Evolutionary conservation across 2,329 filamentous ascomycete species (phyloP).

Genomic region (Geosmithia putterillii): DNA sequence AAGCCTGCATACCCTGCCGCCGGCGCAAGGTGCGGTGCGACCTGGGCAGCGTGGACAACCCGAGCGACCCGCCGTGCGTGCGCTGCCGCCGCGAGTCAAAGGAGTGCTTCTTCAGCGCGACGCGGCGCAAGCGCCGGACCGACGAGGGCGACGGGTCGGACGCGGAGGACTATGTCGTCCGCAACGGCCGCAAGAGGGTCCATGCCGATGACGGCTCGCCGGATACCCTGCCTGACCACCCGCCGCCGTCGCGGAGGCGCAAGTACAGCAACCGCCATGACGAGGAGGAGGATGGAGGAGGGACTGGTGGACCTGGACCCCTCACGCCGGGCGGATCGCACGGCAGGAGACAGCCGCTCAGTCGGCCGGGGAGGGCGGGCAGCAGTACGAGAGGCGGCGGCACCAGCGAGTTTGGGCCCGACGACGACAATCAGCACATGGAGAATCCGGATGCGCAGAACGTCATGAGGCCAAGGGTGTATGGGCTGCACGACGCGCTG

Average conservation of each 20-base stretch:
- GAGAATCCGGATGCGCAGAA: constrained; percentile 54
- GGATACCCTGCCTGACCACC: constrained; percentile 23
- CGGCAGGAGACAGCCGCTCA: constrained; percentile 54
- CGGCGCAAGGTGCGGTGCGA: constrained; percentile 51
- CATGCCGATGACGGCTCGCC: constrained; percentile 25
- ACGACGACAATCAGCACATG: constrained; percentile 47
- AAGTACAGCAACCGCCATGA: not conserved
- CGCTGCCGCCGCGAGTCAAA: constrained; percentile 91
- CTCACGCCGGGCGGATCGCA: constrained; percentile 52
- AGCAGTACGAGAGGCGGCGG: constrained; percentile 13
- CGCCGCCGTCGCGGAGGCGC: not conserved
- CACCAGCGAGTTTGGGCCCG: constrained; percentile 23
- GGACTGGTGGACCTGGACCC: no score
- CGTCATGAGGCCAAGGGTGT: constrained; percentile 61
- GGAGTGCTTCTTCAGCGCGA: constrained; percentile 93
- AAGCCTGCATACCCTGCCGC: constrained; percentile 50
- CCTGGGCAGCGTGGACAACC: constrained; percentile 74
- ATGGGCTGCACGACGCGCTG: constrained; percentile 84
- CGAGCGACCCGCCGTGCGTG: constrained; percentile 85
- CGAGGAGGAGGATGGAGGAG: no score
- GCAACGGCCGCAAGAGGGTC: constrained; percentile 61
- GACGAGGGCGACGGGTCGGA: constrained; percentile 41
- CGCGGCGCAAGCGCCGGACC: constrained; percentile 79
- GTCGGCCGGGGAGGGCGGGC: constrained; percentile 32
- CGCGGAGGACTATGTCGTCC: constrained; percentile 55